These are phyloP conservation scores for Clausena lansium DNA, from an alignment of 345 rosid species.

Conservation along the genomic window DNA sequence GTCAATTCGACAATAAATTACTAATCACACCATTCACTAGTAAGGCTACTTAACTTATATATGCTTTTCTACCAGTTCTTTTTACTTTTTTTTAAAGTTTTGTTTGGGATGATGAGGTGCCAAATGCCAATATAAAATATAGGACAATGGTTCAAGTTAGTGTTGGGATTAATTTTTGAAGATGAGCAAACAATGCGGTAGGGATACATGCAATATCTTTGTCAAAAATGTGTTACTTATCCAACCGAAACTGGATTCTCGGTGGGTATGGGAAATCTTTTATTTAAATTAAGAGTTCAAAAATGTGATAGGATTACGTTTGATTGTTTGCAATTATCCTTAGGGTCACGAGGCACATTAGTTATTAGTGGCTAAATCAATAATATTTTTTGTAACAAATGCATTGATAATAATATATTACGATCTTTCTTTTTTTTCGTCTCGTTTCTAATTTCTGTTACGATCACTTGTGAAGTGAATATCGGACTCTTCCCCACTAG, in stretches of 20 bases:
- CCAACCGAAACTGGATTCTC: background rate
- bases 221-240: background rate
- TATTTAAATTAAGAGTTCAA: background rate
- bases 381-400: too few species aligned
- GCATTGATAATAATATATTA: too few species aligned
- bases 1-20: background rate
- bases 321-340: background rate
- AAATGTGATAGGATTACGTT: background rate
- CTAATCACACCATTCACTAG: background rate
- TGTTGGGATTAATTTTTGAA: slow-evolving; percentile 11
- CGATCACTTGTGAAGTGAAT: background rate
- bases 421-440: too few species aligned
- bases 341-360: background rate
- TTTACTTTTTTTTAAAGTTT: background rate
- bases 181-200: slow-evolving; percentile 18
- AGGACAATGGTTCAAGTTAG: slow-evolving; percentile 3
- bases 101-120: background rate
- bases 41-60: background rate
- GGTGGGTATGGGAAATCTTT: background rate
- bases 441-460: background rate
- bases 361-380: background rate
- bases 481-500: too few species aligned
- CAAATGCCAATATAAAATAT: slow-evolving; percentile 16
- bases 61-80: background rate
- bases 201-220: slow-evolving; percentile 5